These are phyloP conservation scores for Dactylonectria estremocensis DNA, from an alignment of 2,329 filamentous ascomycete genomes.

Conservation along the genomic window DNA sequence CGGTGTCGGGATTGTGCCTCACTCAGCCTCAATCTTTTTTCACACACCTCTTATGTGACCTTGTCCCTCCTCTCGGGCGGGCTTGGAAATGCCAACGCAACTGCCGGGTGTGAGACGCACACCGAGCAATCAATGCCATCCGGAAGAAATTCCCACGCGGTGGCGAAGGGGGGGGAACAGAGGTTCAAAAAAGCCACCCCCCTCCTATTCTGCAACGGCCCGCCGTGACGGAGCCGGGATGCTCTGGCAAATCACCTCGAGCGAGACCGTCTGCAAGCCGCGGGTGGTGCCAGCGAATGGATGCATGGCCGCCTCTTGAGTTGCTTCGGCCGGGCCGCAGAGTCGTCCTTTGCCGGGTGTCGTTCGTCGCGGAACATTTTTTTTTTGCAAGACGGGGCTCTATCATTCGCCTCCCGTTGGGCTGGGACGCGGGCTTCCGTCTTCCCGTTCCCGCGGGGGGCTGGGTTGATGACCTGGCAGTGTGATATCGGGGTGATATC, in stretches of 20 bases:
- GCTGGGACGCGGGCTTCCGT: not conserved
- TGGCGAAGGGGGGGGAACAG: not conserved
- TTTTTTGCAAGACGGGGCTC: not conserved
- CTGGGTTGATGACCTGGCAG: slow-evolving; percentile 8
- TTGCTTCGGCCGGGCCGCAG: slow-evolving; percentile 13
- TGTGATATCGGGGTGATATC: not conserved
- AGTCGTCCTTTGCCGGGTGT: not conserved
- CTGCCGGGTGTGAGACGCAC: slow-evolving; percentile 4
- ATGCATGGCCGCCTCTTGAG: slow-evolving; percentile 24
- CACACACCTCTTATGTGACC: not conserved
- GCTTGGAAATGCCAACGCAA: slow-evolving; percentile 7
- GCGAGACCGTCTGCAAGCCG: slow-evolving; percentile 37
- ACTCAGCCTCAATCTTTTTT: slow-evolving; percentile 6
- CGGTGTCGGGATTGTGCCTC: slow-evolving; percentile 4
- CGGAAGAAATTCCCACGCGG: not conserved
- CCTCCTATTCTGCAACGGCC: not conserved
- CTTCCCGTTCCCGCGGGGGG: slow-evolving; percentile 33
- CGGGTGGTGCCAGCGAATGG: slow-evolving; percentile 46
- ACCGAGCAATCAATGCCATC: not conserved
- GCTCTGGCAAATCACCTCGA: slow-evolving; percentile 34
- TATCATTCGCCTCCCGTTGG: not conserved
- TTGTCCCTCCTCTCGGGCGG: not conserved
- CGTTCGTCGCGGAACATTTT: not conserved
- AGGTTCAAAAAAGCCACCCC: not conserved
- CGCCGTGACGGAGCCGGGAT: slow-evolving; percentile 30